phyloP scores from a whole-genome alignment of 352 stramenopile genomes.

The Globisporangium sylvaticum region DNA sequence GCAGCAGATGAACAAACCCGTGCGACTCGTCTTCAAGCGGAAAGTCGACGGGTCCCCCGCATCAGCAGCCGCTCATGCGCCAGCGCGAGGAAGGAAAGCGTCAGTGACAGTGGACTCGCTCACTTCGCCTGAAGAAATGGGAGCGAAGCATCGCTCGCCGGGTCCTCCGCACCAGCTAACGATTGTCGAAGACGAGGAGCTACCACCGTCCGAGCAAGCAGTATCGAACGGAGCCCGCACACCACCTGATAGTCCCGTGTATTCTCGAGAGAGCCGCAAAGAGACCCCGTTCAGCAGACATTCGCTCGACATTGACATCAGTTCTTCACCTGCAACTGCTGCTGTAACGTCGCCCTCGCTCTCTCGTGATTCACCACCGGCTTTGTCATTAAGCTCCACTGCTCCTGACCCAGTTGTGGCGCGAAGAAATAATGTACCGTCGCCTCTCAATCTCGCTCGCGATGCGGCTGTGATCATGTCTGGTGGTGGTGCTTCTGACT shows the following conservation, averaged over 20 bases:
- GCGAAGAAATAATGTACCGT: not conserved
- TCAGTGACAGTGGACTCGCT: conserved; percentile 32
- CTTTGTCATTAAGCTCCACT: not conserved
- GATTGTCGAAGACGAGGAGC: conserved; percentile 11
- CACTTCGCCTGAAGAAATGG: conserved; percentile 10
- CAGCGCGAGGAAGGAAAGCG: conserved; percentile 21
- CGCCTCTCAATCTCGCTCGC: conserved; percentile 11
- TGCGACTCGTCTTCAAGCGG: conserved; percentile 64
- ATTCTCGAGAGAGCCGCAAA: conserved; percentile 5
- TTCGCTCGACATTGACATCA: conserved; percentile 16
- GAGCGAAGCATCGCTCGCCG: conserved; percentile 1
- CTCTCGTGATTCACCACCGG: not conserved
- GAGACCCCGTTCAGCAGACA: not conserved
- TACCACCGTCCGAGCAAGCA: not conserved
- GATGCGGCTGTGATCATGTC: conserved; percentile 15
- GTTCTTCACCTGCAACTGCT: not conserved
- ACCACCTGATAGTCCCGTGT: conserved; percentile 11
- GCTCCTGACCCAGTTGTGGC: not conserved
- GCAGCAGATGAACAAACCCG: conserved; percentile 84
- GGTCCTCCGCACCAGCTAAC: conserved; percentile 10
- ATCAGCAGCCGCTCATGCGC: not conserved
- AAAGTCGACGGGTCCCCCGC: conserved; percentile 11
- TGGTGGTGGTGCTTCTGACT: not conserved
- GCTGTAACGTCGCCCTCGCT: not conserved
- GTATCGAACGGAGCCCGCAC: conserved; percentile 2